Evolutionary conservation across 495 filamentous ascomycete genomes (phyloP).

Genomic region (Amphirosellinia nigrospora): DNA sequence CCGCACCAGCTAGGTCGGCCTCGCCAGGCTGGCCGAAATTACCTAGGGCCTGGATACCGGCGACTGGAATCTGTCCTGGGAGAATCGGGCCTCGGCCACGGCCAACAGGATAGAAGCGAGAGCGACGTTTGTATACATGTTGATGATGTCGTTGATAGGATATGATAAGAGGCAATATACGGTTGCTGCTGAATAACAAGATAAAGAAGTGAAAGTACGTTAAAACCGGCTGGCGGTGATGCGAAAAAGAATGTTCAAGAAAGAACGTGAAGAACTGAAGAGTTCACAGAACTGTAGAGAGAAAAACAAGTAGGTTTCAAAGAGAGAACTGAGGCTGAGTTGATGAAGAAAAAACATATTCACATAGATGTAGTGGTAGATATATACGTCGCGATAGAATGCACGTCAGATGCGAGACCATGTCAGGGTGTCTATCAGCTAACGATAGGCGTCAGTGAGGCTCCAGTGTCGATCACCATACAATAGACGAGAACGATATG

Average conservation of each 20-base stretch:
- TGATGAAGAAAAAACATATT: slow-evolving; percentile 15
- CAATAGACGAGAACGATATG: slow-evolving; percentile 33
- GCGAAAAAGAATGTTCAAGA: slow-evolving; percentile 42
- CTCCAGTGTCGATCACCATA: slow-evolving; percentile 40
- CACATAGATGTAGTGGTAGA: not conserved
- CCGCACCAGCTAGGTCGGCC: slow-evolving; percentile 61
- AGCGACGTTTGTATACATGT: slow-evolving; percentile 54
- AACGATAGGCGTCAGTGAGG: slow-evolving; percentile 28
- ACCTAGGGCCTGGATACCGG: slow-evolving; percentile 50
- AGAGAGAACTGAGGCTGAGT: slow-evolving; percentile 35
- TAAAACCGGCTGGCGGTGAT: slow-evolving; percentile 49
- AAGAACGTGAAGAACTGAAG: slow-evolving; percentile 38
- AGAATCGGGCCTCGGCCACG: slow-evolving; percentile 60
- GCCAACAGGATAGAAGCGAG: slow-evolving; percentile 51
- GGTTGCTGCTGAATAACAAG: slow-evolving; percentile 30
- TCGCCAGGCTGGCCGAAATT: slow-evolving; percentile 56
- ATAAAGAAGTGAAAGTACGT: slow-evolving; percentile 32
- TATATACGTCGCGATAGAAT: slow-evolving; percentile 17
- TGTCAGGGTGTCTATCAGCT: slow-evolving; percentile 20
- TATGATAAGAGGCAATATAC: slow-evolving; percentile 33
- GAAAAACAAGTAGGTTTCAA: slow-evolving; percentile 32
- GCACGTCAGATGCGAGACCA: slow-evolving; percentile 17
- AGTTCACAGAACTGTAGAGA: slow-evolving; percentile 56
- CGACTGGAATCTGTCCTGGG: slow-evolving; percentile 54
- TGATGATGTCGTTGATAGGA: slow-evolving; percentile 34